A percentile compares a stretch with the other conserved stretches of the same genome.
Evolutionary conservation across 495 filamentous ascomycete species (phyloP).

Genomic region (Astrothelium macrocarpum): DNA sequence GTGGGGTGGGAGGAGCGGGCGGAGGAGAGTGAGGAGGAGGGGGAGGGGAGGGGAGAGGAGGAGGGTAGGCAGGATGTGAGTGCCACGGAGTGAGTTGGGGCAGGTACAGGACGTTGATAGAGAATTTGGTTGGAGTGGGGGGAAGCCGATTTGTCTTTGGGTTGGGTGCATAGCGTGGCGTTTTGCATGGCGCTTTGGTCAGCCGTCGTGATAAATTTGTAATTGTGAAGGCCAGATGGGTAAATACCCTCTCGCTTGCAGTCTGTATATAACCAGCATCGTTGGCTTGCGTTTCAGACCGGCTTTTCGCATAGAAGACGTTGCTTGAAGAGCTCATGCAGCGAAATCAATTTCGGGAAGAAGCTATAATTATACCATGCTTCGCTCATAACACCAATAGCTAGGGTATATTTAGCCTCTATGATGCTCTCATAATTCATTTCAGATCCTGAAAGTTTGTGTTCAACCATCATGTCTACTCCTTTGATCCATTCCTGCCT

Average conservation of each 20-base stretch:
- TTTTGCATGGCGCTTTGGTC: not conserved
- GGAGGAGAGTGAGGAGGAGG: constrained; percentile 22
- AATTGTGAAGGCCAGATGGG: not conserved
- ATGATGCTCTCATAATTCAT: not conserved
- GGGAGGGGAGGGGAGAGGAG: constrained; percentile 11
- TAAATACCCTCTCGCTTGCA: not conserved
- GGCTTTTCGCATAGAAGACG: too few species aligned
- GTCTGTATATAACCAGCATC: not conserved
- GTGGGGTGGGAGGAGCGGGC: constrained; percentile 23
- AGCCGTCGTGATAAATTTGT: not conserved
- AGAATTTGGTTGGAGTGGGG: not conserved
- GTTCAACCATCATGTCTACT: not conserved
- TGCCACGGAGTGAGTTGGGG: not conserved
- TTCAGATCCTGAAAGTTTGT: not conserved
- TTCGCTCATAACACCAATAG: not conserved
- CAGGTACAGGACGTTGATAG: not conserved
- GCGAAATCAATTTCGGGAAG: too few species aligned
- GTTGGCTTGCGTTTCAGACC: too few species aligned
- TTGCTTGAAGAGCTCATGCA: too few species aligned
- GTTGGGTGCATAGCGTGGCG: constrained; percentile 5
- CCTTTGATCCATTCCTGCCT: constrained; percentile 35
- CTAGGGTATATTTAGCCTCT: not conserved
- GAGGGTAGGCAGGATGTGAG: not conserved
- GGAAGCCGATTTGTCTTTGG: not conserved
- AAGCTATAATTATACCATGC: too few species aligned